These are phyloP conservation scores for Rhazya stricta DNA, from an alignment of 257 asterid genomes.

Conservation along the genomic window DNA sequence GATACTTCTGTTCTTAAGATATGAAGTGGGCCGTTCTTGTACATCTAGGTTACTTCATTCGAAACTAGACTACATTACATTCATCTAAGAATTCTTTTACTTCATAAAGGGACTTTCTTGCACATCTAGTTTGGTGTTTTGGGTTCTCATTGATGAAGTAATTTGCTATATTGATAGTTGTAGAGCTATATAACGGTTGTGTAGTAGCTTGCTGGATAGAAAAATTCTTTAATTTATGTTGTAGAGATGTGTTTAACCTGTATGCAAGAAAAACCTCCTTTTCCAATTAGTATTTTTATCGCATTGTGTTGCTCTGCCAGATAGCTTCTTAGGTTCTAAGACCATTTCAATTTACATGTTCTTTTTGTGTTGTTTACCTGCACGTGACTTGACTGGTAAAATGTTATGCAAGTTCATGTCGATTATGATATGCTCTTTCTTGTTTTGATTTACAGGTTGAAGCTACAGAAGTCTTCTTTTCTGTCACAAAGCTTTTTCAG, in stretches of 20 bases:
- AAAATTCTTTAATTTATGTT: neutral
- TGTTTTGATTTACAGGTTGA: slow-evolving; percentile 43
- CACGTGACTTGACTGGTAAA: neutral
- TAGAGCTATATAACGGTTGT: neutral
- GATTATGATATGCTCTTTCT: neutral
- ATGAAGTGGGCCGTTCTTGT: too few species aligned
- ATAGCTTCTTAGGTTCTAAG: slow-evolving; percentile 1
- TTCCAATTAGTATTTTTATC: neutral
- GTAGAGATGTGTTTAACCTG: neutral
- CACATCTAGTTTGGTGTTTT: neutral
- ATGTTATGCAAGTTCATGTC: neutral
- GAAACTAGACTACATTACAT: neutral
- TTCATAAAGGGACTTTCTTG: neutral
- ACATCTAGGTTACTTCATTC: neutral
- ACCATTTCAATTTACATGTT: neutral
- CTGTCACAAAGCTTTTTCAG: slow-evolving; percentile 93
- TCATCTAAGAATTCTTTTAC: neutral
- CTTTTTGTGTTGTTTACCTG: neutral
- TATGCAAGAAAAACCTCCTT: neutral
- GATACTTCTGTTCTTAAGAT: neutral
- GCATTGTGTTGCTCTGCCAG: neutral
- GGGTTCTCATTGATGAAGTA: neutral
- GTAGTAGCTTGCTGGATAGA: neutral
- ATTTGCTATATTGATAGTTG: neutral
- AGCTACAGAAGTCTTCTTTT: slow-evolving; percentile 89